phyloP scores from a whole-genome alignment of 345 rosid species.

The Pelargonium nanum region DNA sequence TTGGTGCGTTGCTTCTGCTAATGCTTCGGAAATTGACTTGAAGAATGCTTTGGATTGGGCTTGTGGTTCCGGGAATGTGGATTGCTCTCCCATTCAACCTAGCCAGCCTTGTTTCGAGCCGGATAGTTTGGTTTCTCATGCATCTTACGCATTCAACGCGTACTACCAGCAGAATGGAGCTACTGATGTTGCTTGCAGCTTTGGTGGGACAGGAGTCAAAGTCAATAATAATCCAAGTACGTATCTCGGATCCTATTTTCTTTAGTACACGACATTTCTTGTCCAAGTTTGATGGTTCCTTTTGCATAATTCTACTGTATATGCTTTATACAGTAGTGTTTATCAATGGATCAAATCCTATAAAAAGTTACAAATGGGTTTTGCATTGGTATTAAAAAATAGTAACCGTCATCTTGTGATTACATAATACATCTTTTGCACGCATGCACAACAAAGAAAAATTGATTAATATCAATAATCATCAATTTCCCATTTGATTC shows the following conservation, averaged over 20 bases:
- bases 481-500: no score
- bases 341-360: no score
- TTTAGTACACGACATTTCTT: no score
- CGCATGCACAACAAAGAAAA: no score
- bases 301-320: no score
- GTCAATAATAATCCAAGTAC: conserved; percentile 93
- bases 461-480: no score
- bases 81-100: conserved; percentile 86
- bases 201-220: conserved; percentile 72
- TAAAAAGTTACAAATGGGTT: no score
- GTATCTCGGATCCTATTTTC: conserved; percentile 12
- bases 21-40: conserved; percentile 54
- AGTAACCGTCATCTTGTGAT: no score
- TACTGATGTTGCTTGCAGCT: conserved; percentile 68
- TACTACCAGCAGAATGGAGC: conserved; percentile 90
- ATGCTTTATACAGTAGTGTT: no score
- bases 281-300: no score
- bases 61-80: conserved; percentile 87
- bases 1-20: conserved; percentile 88
- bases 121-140: conserved; percentile 77
- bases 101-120: conserved; percentile 97
- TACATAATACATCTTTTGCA: no score
- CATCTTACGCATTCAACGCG: conserved; percentile 79
- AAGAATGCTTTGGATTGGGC: conserved; percentile 87
- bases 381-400: no score